These are phyloP conservation scores for Penicillium brevicompactum DNA, from an alignment of 2,329 filamentous ascomycete species.

Conservation along the genomic window DNA sequence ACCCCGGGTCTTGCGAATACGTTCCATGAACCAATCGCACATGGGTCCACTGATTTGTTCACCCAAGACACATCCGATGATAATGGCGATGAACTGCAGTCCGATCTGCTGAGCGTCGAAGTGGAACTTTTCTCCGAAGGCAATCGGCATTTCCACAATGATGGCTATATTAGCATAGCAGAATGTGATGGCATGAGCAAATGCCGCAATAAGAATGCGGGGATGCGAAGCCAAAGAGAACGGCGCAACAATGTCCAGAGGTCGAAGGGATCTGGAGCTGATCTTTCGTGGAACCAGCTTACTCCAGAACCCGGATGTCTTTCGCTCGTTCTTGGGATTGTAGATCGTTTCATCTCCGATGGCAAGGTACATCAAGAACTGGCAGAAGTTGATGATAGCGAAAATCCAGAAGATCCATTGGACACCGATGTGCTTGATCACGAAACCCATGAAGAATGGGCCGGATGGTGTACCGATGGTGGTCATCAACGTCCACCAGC, in stretches of 20 bases:
- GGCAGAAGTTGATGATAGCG: conserved; percentile 58
- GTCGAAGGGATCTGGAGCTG: conserved; percentile 48
- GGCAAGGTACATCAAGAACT: conserved; percentile 57
- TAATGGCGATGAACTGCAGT: conserved; percentile 59
- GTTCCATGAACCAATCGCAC: conserved; percentile 56
- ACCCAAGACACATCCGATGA: conserved; percentile 60
- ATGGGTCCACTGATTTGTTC: conserved; percentile 60
- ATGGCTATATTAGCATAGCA: conserved; percentile 55
- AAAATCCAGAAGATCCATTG: conserved; percentile 62
- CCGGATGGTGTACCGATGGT: conserved; percentile 49
- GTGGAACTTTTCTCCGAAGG: conserved; percentile 57
- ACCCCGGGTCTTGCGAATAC: conserved; percentile 23
- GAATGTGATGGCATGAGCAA: conserved; percentile 59
- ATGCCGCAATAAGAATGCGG: conserved; percentile 53
- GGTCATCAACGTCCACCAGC: conserved; percentile 55
- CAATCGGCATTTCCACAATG: conserved; percentile 61
- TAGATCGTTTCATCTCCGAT: conserved; percentile 58
- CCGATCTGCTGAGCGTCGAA: conserved; percentile 61
- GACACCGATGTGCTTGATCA: conserved; percentile 54
- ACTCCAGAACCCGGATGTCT: conserved; percentile 34
- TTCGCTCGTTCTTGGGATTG: conserved; percentile 42
- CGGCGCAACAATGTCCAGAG: conserved; percentile 54
- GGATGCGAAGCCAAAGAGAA: conserved; percentile 46
- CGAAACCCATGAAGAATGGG: conserved; percentile 39
- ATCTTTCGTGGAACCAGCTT: conserved; percentile 48